Conservation (phyloP, 441 rosid genomes). For the Euphorbia celastroides region DNA sequence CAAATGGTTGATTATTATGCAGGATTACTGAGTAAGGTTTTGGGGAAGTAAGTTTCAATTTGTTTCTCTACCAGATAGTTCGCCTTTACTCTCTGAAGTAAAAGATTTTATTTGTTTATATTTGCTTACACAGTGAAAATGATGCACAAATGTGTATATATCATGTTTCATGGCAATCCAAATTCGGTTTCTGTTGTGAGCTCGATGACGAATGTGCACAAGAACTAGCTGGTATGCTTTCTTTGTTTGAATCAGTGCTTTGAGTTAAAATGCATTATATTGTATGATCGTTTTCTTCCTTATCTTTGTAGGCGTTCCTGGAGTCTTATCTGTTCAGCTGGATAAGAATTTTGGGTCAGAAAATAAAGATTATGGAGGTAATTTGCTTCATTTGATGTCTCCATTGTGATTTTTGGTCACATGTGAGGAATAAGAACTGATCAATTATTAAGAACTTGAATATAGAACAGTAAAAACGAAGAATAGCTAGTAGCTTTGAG, state of each 20-base stretch:
- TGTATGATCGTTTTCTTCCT: slow-evolving; percentile 12
- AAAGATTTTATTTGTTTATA: not conserved
- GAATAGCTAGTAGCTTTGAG: not conserved
- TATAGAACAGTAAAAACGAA: not conserved
- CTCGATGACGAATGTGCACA: slow-evolving; percentile 69
- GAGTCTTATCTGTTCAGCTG: slow-evolving; percentile 67
- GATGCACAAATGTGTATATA: slow-evolving; percentile 94
- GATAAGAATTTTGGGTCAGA: slow-evolving; percentile 58
- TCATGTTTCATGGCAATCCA: slow-evolving; percentile 74
- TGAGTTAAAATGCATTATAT: slow-evolving; percentile 8
- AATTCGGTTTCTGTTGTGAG: slow-evolving; percentile 77
- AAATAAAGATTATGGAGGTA: slow-evolving; percentile 70
- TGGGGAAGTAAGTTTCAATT: slow-evolving; percentile 55
- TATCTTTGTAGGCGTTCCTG: slow-evolving; percentile 65
- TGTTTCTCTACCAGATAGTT: not conserved
- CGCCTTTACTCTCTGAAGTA: not conserved
- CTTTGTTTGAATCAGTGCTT: slow-evolving; percentile 6
- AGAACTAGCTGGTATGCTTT: slow-evolving; percentile 60
- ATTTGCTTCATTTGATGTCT: not conserved
- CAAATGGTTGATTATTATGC: slow-evolving; percentile 89
- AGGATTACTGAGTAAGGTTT: slow-evolving; percentile 61
- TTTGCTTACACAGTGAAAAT: slow-evolving; percentile 42
- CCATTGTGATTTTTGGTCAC: not conserved
- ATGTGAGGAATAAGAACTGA: too few relatives aligned
- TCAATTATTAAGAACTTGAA: not conserved